Percentiles rank a stretch among this genome's conserved stretches.
These are phyloP conservation scores for Xanthoceras sorbifolium DNA, from an alignment of 345 rosid species.

Conservation along the genomic window DNA sequence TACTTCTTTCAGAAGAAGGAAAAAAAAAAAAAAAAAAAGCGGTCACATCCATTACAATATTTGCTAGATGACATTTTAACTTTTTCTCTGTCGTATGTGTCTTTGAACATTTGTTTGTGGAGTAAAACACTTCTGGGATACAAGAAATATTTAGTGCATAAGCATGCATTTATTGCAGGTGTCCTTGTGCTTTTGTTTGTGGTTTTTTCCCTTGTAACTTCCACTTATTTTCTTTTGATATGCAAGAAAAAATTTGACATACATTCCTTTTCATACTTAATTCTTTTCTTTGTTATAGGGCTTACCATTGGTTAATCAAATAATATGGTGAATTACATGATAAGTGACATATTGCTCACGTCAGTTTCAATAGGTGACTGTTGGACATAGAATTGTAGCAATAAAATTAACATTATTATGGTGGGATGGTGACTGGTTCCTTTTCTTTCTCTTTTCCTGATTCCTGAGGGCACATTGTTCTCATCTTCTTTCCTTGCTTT, in stretches of 20 bases:
- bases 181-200: too few relatives aligned
- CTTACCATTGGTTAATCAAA: background rate
- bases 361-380: conserved; percentile 29
- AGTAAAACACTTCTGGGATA: background rate
- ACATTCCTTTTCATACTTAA: too few relatives aligned
- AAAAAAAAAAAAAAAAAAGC: too few relatives aligned
- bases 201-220: too few relatives aligned
- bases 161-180: background rate
- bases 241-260: background rate
- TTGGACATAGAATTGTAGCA: conserved; percentile 19
- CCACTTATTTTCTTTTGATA: background rate
- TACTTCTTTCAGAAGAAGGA: too few relatives aligned
- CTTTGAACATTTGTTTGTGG: too few relatives aligned
- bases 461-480: conserved; percentile 50
- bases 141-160: background rate
- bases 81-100: too few relatives aligned
- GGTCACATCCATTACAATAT: too few relatives aligned
- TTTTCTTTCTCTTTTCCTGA: conserved; percentile 45
- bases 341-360: conserved; percentile 46
- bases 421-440: conserved; percentile 47
- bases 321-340: background rate
- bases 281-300: conserved; percentile 17
- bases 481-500: conserved; percentile 44
- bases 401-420: conserved; percentile 16
- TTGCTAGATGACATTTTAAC: too few relatives aligned